Percentiles rank a stretch among this genome's conserved stretches.
These are phyloP conservation scores for Macrophomina tecta DNA, from an alignment of 2,329 filamentous ascomycete genomes.

Conservation along the genomic window DNA sequence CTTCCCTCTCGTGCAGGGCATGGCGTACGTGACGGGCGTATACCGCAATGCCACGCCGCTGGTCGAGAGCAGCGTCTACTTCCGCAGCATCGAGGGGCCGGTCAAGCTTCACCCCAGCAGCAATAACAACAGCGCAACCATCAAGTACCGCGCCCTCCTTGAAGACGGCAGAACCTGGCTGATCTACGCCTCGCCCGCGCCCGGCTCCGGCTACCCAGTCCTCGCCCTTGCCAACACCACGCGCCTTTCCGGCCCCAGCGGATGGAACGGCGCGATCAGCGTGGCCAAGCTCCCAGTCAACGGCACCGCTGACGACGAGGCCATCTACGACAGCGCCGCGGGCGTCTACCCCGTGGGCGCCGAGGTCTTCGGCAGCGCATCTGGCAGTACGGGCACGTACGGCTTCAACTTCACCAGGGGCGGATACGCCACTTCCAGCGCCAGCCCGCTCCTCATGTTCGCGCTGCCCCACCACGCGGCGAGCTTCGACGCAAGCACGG, in stretches of 20 bases:
- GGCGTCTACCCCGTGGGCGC: constrained; percentile 74
- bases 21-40: constrained; percentile 81
- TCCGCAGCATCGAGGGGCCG: constrained; percentile 62
- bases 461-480: constrained; percentile 85
- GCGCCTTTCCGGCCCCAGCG: constrained; percentile 59
- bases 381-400: constrained; percentile 67
- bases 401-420: constrained; percentile 73
- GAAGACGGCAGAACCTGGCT: constrained; percentile 78
- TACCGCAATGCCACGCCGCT: constrained; percentile 74
- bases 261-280: constrained; percentile 68
- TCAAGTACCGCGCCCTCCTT: constrained; percentile 76
- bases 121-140: constrained; percentile 58
- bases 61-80: constrained; percentile 77
- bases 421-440: constrained; percentile 60
- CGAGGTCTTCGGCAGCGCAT: constrained; percentile 56
- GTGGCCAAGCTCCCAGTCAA: constrained; percentile 72
- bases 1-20: constrained; percentile 86
- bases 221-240: constrained; percentile 72
- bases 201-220: constrained; percentile 62
- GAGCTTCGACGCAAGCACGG: constrained; percentile 70
- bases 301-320: constrained; percentile 59
- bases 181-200: constrained; percentile 73
- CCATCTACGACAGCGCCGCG: constrained; percentile 75
- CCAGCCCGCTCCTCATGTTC: constrained; percentile 81
- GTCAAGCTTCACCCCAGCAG: neutral